Evolutionary conservation across 1,284 basidiomycete genomes (phyloP), one percentile per base, ranked within the genome.

Genomic region (Phellopilus nigrolimitatus): DNA sequence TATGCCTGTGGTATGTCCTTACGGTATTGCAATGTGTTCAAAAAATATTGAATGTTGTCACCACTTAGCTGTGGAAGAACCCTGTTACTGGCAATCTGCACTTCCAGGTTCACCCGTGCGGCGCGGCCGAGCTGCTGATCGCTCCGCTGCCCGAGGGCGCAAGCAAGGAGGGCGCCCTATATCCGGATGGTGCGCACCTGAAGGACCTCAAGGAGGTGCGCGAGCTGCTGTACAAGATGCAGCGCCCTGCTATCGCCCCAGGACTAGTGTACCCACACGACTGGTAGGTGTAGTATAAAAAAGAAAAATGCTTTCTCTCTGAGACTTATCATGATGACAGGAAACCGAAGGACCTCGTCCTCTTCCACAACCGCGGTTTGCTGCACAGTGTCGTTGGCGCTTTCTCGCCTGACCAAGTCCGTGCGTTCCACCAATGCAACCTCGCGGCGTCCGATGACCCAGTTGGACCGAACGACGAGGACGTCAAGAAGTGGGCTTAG

Each of bases 371-470:
- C 56, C 79, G 87, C 10, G 88, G 88, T 12, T 71, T 91, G 1
- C 67, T 91, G 44, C 89, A 91, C 62, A 76, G 79, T 3, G 88
- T 91, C 38, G 84, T 89, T 10, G 88, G 89, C 15, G 80, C 84
- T 2, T 87, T 91, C 66, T 74, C 65, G 43, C 70, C 70, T 21
- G 82, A 88, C 47, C 78, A 88, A 66, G 76, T 91, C 9, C 75
- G 88, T 19, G 82, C 80, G 39, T 90, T 90, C 72, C 85, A 89
- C 63, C 86, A 88, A 68, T 91, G 88, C 68, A 90, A 91, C 65
- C 74, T 91, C 31, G 88, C 88, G 10, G 85, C 84, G 4, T 85
- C 82, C 48, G 78, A 78, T 47, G 82, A 84, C 50, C 87, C 86
- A 0, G 64, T 63, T 17, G 86, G 88, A 2, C 88, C 87, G 0